These are phyloP conservation scores for Theileria annulata DNA, from an alignment of 169 alveolate species.

Conservation along the genomic window DNA sequence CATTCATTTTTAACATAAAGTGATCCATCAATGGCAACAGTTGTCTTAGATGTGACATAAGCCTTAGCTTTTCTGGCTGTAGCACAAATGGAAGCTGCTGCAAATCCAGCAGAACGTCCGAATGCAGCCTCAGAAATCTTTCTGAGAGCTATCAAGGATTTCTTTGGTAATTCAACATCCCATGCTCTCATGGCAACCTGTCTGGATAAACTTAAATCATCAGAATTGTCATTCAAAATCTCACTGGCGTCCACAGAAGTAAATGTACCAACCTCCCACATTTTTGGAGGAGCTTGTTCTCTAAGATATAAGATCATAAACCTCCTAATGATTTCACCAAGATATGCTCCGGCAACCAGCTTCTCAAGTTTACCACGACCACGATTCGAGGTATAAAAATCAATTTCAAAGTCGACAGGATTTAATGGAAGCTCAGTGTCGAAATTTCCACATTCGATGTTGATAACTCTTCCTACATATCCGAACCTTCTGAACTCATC, in stretches of 20 bases:
- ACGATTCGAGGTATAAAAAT: constrained; percentile 79
- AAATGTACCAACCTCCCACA: constrained; percentile 75
- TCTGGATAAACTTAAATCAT: constrained; percentile 47
- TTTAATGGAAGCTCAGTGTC: constrained; percentile 83
- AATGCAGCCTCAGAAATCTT: constrained; percentile 76
- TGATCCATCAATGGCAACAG: constrained; percentile 86
- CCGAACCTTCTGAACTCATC: constrained; percentile 81
- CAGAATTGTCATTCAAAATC: constrained; percentile 74
- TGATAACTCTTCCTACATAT: constrained; percentile 81
- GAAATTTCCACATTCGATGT: constrained; percentile 87
- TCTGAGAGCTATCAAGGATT: constrained; percentile 55
- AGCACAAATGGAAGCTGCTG: constrained; percentile 81
- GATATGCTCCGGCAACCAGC: constrained; percentile 85
- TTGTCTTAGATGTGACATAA: constrained; percentile 63
- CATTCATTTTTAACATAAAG: constrained; percentile 80
- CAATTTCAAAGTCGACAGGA: constrained; percentile 80
- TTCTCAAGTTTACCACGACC: constrained; percentile 86
- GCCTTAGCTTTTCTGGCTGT: constrained; percentile 77
- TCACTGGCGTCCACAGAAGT: constrained; percentile 75
- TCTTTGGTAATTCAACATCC: constrained; percentile 70
- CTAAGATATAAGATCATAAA: constrained; percentile 72
- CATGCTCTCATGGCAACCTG: constrained; percentile 70
- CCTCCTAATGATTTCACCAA: constrained; percentile 86
- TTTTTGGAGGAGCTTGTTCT: constrained; percentile 78
- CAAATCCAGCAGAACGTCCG: constrained; percentile 84